Conservation (phyloP, 805 yeast species). For the Zygosaccharomyces lentus region DNA sequence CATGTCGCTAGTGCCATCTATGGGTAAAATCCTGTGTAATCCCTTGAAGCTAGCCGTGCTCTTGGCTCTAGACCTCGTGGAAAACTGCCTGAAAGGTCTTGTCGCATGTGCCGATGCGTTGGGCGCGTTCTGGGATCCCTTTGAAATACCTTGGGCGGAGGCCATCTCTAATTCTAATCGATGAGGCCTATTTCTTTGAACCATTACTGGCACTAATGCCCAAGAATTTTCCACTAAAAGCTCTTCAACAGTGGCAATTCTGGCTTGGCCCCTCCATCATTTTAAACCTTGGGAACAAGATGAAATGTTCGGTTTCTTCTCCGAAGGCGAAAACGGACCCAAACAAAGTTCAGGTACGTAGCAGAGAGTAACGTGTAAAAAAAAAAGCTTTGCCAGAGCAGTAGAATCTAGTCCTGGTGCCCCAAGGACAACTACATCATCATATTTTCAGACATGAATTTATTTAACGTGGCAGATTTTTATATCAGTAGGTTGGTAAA, state of each 20-base stretch:
- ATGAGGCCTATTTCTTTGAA: slow-evolving; percentile 17
- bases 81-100: slow-evolving; percentile 26
- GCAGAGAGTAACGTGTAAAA: not conserved
- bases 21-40: slow-evolving; percentile 26
- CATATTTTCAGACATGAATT: slow-evolving; percentile 37
- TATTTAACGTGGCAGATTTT: slow-evolving; percentile 43
- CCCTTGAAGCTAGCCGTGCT: slow-evolving; percentile 34
- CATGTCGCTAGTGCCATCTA: slow-evolving; percentile 22
- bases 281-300: not conserved
- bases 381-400: not conserved
- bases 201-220: slow-evolving; percentile 14
- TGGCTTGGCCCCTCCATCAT: not conserved
- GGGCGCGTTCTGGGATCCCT: slow-evolving; percentile 8
- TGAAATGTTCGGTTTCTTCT: not conserved
- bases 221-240: not conserved
- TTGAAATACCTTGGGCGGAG: slow-evolving; percentile 11
- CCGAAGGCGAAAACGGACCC: not conserved
- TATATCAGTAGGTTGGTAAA: slow-evolving; percentile 42
- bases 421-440: not conserved
- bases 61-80: slow-evolving; percentile 32
- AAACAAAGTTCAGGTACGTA: not conserved
- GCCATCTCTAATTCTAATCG: slow-evolving; percentile 16
- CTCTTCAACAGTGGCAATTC: not conserved
- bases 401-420: not conserved
- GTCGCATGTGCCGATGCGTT: slow-evolving; percentile 13